phyloP scores from a whole-genome alignment of 176 grass and related monocot species.

The Luzula sylvatica region DNA sequence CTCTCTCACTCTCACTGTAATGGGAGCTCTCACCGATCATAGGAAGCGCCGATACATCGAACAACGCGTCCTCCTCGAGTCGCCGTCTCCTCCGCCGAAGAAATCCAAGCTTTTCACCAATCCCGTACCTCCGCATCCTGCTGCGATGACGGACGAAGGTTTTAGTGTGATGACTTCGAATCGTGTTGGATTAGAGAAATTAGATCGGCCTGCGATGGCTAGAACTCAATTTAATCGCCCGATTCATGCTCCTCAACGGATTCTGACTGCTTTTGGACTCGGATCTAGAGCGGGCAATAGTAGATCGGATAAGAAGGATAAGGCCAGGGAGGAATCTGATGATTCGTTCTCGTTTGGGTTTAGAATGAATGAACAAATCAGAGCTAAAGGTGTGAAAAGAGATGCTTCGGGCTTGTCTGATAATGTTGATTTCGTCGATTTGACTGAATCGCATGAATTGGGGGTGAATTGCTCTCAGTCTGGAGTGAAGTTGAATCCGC shows the following conservation, averaged over 20 bases:
- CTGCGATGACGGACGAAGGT: neutral
- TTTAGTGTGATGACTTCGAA: neutral
- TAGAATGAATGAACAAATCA: neutral
- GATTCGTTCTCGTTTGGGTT: neutral
- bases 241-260: constrained; percentile 9
- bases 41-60: constrained; percentile 12
- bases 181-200: neutral
- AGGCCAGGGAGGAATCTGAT: neutral
- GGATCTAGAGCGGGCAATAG: constrained; percentile 4
- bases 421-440: constrained; percentile 7
- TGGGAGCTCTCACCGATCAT: constrained; percentile 17
- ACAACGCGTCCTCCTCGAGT: neutral
- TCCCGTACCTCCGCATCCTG: neutral
- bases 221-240: neutral
- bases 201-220: neutral
- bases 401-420: constrained; percentile 4
- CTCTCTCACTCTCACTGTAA: neutral
- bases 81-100: constrained; percentile 10
- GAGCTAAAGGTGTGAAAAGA: constrained; percentile 16
- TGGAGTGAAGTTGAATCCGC: neutral
- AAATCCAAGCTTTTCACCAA: constrained; percentile 5
- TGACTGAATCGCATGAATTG: constrained; percentile 1
- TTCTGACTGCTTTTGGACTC: constrained; percentile 11
- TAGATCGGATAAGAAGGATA: neutral
- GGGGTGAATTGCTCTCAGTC: neutral